These are phyloP conservation scores for Crithidia brevicula DNA, from an alignment of 208 protist genomes.

Conservation along the genomic window DNA sequence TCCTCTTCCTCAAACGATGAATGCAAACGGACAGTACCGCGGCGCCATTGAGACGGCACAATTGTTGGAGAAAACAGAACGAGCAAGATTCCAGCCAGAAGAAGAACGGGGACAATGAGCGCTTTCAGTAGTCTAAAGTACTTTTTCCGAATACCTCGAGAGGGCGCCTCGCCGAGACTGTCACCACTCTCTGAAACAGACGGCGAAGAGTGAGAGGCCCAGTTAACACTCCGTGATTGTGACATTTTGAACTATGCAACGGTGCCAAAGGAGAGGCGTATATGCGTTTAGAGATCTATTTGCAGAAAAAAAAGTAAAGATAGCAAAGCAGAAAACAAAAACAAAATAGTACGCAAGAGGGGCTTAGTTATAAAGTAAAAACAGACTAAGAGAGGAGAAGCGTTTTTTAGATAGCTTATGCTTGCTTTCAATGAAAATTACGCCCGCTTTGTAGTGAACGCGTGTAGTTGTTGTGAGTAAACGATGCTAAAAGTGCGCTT, in stretches of 20 bases:
- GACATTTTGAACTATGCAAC: background rate
- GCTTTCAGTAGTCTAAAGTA: background rate
- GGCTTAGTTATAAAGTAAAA: too few species aligned
- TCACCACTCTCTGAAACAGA: background rate
- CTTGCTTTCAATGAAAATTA: too few species aligned
- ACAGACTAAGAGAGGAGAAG: too few species aligned
- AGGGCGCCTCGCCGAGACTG: background rate
- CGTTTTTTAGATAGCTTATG: too few species aligned
- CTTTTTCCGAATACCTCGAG: background rate
- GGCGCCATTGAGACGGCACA: background rate
- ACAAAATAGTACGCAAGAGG: too few species aligned
- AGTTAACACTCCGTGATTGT: background rate
- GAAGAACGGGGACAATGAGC: background rate
- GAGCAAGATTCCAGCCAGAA: background rate
- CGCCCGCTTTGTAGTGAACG: too few species aligned
- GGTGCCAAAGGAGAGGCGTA: too few species aligned
- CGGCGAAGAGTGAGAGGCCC: background rate
- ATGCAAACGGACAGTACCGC: background rate
- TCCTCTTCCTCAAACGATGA: background rate
- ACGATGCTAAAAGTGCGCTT: too few species aligned
- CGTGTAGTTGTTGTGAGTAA: too few species aligned
- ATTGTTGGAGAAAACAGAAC: background rate
- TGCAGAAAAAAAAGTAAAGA: too few species aligned
- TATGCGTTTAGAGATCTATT: too few species aligned
- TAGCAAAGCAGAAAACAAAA: too few species aligned